phyloP scores from a whole-genome alignment of 2,329 filamentous ascomycete species.

The Pezicula radicicola region DNA sequence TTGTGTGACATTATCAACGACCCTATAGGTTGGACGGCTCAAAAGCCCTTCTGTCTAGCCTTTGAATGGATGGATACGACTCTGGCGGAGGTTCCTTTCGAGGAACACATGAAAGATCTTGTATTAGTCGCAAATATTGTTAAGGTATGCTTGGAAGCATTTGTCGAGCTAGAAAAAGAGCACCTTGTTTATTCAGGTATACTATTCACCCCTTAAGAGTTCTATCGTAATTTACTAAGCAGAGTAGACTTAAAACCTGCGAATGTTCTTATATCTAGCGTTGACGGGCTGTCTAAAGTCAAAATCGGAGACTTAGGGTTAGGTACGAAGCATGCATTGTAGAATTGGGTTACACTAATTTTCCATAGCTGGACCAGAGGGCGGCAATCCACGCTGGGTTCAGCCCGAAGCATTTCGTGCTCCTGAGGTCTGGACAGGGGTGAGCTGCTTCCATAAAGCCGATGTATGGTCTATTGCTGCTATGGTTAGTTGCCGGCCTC shows the following conservation, averaged over 20 bases:
- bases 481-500: slow-evolving; percentile 11
- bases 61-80: slow-evolving; percentile 10
- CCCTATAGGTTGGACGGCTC: slow-evolving; percentile 6
- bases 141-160: slow-evolving; percentile 5
- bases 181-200: slow-evolving; percentile 11
- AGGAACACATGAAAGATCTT: slow-evolving; percentile 4
- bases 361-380: slow-evolving; percentile 2
- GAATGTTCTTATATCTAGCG: slow-evolving; percentile 8
- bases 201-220: background rate
- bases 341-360: background rate
- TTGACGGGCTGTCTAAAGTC: slow-evolving; percentile 5
- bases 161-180: slow-evolving; percentile 9
- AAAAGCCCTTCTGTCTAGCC: slow-evolving; percentile 7
- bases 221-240: slow-evolving; percentile 4
- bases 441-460: slow-evolving; percentile 12
- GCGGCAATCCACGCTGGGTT: slow-evolving; percentile 6
- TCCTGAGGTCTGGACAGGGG: slow-evolving; percentile 11
- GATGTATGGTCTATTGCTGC: slow-evolving; percentile 14
- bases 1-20: slow-evolving; percentile 6
- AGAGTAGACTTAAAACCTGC: slow-evolving; percentile 7
- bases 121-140: slow-evolving; percentile 8
- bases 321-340: background rate
- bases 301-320: slow-evolving; percentile 9
- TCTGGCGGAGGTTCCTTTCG: slow-evolving; percentile 8
- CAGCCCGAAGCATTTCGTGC: slow-evolving; percentile 7